phyloP scores from a whole-genome alignment of 1,284 basidiomycete genomes.

The Exobasidium rhododendri region DNA sequence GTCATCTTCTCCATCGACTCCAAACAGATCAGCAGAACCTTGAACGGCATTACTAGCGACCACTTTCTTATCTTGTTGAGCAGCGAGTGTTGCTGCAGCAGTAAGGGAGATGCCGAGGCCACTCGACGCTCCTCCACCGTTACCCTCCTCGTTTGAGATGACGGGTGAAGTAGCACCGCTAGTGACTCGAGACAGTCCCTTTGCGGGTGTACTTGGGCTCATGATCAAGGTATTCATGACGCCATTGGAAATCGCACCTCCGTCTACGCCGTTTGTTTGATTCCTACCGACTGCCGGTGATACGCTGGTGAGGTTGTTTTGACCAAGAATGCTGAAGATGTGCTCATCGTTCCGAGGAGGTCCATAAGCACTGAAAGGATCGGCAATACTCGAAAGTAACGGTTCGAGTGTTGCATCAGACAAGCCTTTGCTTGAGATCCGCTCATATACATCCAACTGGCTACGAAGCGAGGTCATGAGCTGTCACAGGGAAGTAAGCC shows the following conservation, averaged over 20 bases:
- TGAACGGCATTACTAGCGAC: constrained; percentile 7
- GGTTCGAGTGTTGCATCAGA: constrained; percentile 81
- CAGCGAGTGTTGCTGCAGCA: constrained; percentile 15
- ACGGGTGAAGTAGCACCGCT: not conserved
- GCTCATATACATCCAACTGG: constrained; percentile 59
- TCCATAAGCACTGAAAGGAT: constrained; percentile 88
- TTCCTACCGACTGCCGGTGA: not conserved
- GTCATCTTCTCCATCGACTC: constrained; percentile 6
- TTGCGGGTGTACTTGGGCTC: constrained; percentile 33
- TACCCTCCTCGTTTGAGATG: constrained; percentile 12
- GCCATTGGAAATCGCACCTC: not conserved
- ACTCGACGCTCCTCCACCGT: constrained; percentile 14
- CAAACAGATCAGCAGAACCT: constrained; percentile 15
- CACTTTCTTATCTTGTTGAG: constrained; percentile 18
- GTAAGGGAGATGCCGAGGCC: constrained; percentile 24
- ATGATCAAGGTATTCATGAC: constrained; percentile 28
- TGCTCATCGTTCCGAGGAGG: constrained; percentile 72
- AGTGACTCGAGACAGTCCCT: constrained; percentile 24
- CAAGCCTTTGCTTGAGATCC: constrained; percentile 81
- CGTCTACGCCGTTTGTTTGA: not conserved
- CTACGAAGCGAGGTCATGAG: constrained; percentile 39
- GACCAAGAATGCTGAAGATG: constrained; percentile 73
- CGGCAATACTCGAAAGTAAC: constrained; percentile 81
- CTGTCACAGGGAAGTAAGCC: not conserved
- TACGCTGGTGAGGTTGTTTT: not conserved